Conservation (phyloP, 1,284 basidiomycete genomes). For the Coniophora puteana region DNA sequence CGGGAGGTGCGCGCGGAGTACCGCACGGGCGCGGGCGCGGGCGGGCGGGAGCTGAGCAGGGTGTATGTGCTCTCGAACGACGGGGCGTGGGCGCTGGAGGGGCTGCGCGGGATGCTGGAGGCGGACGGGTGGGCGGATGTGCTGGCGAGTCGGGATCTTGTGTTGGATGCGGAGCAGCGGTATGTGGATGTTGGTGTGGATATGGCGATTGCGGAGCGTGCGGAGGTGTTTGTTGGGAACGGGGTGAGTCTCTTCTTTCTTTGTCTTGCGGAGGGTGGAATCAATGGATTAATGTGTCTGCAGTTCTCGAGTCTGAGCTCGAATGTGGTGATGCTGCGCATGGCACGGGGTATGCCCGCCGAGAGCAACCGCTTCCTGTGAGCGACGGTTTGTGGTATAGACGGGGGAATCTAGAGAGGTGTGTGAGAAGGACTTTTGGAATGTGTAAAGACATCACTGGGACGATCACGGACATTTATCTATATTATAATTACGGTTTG, state of each 20-base stretch:
- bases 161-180: conserved; percentile 42
- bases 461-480: too few relatives aligned
- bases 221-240: conserved; percentile 74
- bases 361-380: conserved; percentile 41
- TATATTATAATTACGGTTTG: too few relatives aligned
- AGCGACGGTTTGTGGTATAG: too few relatives aligned
- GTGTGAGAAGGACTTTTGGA: too few relatives aligned
- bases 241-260: conserved; percentile 34
- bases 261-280: background rate
- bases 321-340: conserved; percentile 52
- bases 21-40: conserved; percentile 12
- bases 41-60: conserved; percentile 26
- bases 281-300: conserved; percentile 2
- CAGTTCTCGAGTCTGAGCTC: conserved; percentile 59
- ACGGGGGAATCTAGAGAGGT: too few relatives aligned
- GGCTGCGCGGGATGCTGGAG: conserved; percentile 40
- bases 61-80: conserved; percentile 61
- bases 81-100: conserved; percentile 44
- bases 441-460: too few relatives aligned
- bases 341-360: conserved; percentile 39
- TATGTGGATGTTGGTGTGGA: conserved; percentile 62
- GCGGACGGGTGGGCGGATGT: conserved; percentile 50
- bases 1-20: conserved; percentile 33
- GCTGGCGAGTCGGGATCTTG: conserved; percentile 37
- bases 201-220: conserved; percentile 65